A percentile compares a stretch with the other conserved stretches of the same genome.
Evolutionary conservation across 2,329 filamentous ascomycete genomes (phyloP).

Genomic region (Leptographium radiaticola): DNA sequence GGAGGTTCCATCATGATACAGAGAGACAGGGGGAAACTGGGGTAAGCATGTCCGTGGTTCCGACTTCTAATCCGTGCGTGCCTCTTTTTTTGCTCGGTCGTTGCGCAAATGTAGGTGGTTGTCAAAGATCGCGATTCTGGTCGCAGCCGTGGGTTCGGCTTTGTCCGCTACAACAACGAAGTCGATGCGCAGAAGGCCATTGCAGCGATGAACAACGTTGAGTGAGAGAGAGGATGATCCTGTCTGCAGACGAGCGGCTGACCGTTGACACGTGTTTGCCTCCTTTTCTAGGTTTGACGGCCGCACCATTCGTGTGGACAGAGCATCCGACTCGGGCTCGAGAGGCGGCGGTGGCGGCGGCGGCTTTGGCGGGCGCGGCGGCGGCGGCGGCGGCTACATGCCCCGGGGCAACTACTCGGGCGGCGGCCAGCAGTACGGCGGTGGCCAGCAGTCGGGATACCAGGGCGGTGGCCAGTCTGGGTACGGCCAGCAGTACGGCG

Average conservation of each 20-base stretch:
- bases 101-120: conserved; percentile 53
- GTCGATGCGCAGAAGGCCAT: conserved; percentile 67
- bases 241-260: background rate
- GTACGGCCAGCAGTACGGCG: conserved; percentile 29
- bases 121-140: conserved; percentile 96
- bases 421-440: conserved; percentile 20
- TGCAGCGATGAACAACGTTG: conserved; percentile 69
- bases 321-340: conserved; percentile 69
- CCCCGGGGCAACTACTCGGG: conserved; percentile 21
- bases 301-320: conserved; percentile 87
- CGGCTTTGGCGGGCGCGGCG: conserved; percentile 5
- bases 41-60: conserved; percentile 8
- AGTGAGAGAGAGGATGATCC: conserved; percentile 44
- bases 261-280: conserved; percentile 8
- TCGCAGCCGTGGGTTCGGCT: conserved; percentile 93
- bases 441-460: conserved; percentile 20
- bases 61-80: conserved; percentile 5
- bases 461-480: conserved; percentile 21
- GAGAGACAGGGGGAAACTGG: background rate
- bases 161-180: conserved; percentile 77
- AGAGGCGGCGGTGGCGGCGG: conserved; percentile 39
- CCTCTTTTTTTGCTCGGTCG: background rate
- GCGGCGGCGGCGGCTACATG: conserved; percentile 19
- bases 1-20: background rate
- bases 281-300: conserved; percentile 64